Base-by-base conservation (phyloP, 768 basidiomycete genomes). In the Xanthoconium stramineum region DNA sequence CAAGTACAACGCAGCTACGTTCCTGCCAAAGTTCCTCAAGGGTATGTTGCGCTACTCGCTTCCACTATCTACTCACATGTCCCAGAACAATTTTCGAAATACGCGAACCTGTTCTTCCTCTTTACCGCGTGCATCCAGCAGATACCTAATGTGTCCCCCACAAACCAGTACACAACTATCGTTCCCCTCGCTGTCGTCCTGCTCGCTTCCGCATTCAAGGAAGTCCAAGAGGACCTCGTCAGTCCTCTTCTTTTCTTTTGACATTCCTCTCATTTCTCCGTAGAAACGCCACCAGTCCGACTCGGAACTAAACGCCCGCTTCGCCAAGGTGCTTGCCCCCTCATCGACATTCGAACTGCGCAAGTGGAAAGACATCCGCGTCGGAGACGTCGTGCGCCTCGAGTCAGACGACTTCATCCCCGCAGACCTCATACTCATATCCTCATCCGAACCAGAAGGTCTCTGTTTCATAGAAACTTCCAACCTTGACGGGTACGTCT, bases 261-360 rank as follows among this genome's bases (percentile, higher is more conserved):
- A 0, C 24, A 4, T 6, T 24, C 28, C 45, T 46, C 59, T 63
- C 3, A 67, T 53, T 10, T 42, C 66, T 68, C 52, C 36, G 14
- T 55, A 91, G 89, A 99, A 98, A 90, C 92, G 97, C 32, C 94
- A 98, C 65, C 91, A 93, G 74, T 96, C 93, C 1, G 97, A 99
- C 65, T 74, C 84, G 3, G 93, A 98, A 64, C 83, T 98, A 38
- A 98, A 98, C 67, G 80, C 94, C 10, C 85, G 94, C 30, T 74
- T 74, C 43, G 80, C 91, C 4, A 89, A 95, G 69, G 88, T 91
- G 1, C 81, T 98, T 33, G 78, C 80, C 8, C 69, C 77, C 8
- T 74, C 86, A 9, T 77, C 80, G 3, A 79, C 79, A 0, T 98
- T 98, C 61, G 75, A 78, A 37, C 80, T 79, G 5, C 83, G 82